These are phyloP conservation scores for Ceratocystis papillata DNA, from an alignment of 2,329 filamentous ascomycete species.

Conservation along the genomic window DNA sequence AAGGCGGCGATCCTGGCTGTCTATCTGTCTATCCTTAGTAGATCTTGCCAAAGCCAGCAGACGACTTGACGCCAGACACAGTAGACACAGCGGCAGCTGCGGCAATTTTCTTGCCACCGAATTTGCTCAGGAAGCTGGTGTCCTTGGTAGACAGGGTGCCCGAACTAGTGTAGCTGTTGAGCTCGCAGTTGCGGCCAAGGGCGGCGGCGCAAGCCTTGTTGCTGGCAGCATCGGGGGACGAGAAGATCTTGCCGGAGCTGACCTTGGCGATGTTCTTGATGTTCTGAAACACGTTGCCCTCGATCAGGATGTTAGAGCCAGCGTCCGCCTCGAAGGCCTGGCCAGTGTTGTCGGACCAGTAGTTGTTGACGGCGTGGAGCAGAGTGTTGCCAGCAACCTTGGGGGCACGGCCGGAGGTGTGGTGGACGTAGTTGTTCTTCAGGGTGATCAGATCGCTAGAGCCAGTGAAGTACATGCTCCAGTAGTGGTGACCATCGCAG, in stretches of 20 bases:
- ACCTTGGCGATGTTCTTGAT: slow-evolving; percentile 36
- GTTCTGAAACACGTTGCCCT: slow-evolving; percentile 50
- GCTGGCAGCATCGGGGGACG: slow-evolving; percentile 29
- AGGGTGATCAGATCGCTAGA: slow-evolving; percentile 46
- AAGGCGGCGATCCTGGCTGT: no score
- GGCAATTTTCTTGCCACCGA: slow-evolving; percentile 44
- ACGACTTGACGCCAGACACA: slow-evolving; percentile 14
- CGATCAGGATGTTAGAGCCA: slow-evolving; percentile 40
- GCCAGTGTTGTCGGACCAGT: slow-evolving; percentile 44
- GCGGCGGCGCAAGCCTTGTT: slow-evolving; percentile 35
- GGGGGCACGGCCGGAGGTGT: slow-evolving; percentile 46
- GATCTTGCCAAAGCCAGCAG: slow-evolving; percentile 22
- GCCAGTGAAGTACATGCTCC: slow-evolving; percentile 48
- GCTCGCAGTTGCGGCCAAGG: slow-evolving; percentile 42
- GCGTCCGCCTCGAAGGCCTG: slow-evolving; percentile 47
- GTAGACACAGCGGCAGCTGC: slow-evolving; percentile 29
- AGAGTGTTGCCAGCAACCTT: slow-evolving; percentile 47
- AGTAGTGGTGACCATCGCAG: slow-evolving; percentile 51
- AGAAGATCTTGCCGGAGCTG: slow-evolving; percentile 32
- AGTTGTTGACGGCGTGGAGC: slow-evolving; percentile 53
- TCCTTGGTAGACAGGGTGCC: slow-evolving; percentile 35
- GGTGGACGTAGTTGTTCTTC: slow-evolving; percentile 51
- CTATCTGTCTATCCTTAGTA: background rate
- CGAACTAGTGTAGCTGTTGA: slow-evolving; percentile 40
- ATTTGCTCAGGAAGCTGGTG: slow-evolving; percentile 40